Evolutionary conservation across 2,329 filamentous ascomycete species (phyloP).

Genomic region (Paracoccidioides lutzii): DNA sequence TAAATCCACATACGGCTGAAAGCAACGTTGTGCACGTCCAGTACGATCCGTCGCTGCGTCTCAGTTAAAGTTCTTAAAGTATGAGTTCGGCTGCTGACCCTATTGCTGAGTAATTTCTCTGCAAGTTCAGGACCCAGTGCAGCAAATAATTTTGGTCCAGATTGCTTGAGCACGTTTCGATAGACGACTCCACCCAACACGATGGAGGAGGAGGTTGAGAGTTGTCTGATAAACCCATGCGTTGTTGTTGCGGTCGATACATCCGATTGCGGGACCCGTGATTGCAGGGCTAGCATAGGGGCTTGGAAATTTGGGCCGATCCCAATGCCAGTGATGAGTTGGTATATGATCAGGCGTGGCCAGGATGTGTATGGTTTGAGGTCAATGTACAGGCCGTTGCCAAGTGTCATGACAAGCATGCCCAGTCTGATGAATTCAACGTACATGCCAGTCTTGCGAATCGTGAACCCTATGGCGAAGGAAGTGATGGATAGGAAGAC

Average conservation of each 20-base stretch:
- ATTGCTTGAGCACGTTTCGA: slow-evolving; percentile 24
- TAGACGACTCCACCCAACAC: slow-evolving; percentile 45
- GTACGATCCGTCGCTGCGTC: slow-evolving; percentile 22
- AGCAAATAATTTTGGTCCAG: slow-evolving; percentile 3
- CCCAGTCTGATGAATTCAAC: slow-evolving; percentile 47
- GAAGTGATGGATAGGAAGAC: slow-evolving; percentile 54
- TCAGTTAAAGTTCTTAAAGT: slow-evolving; percentile 21
- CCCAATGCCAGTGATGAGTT: slow-evolving; percentile 48
- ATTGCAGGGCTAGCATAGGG: slow-evolving; percentile 52
- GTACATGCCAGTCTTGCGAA: slow-evolving; percentile 60
- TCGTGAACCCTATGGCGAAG: slow-evolving; percentile 50
- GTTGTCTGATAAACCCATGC: slow-evolving; percentile 47
- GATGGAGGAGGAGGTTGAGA: slow-evolving; percentile 45
- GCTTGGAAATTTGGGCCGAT: slow-evolving; percentile 52
- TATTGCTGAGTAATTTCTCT: slow-evolving; percentile 6
- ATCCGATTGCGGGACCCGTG: slow-evolving; percentile 45
- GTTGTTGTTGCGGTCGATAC: slow-evolving; percentile 52
- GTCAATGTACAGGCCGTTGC: slow-evolving; percentile 53
- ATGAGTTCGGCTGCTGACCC: slow-evolving; percentile 21
- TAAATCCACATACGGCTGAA: slow-evolving; percentile 41
- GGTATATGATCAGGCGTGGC: slow-evolving; percentile 39
- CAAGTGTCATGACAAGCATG: slow-evolving; percentile 48
- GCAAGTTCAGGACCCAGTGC: slow-evolving; percentile 10
- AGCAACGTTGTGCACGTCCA: slow-evolving; percentile 29
- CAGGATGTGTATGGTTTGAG: slow-evolving; percentile 41